Base-by-base conservation (phyloP, 805 yeast species). In the Yarrowia sp. region DNA sequence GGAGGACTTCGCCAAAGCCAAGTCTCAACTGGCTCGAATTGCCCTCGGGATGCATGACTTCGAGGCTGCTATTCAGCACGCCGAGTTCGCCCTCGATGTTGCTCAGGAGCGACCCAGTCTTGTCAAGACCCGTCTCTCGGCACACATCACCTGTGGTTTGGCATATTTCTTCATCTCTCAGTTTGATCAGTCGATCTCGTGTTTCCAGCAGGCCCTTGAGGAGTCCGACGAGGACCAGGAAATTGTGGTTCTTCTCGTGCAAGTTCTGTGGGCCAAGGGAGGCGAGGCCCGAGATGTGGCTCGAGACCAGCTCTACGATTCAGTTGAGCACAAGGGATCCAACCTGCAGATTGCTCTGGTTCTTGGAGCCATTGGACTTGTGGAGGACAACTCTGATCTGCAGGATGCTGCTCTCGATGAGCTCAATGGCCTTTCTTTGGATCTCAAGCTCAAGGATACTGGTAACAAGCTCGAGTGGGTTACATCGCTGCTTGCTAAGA, bases 251-350 rank as follows among this genome's bases (percentile, higher is more conserved):
- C 77, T 94, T 36, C 83, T 91, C 20, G 86, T 95, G 0, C 96
- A 92, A 74, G 89, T 93, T 0, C 80, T 95, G 61, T 89, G 88
- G 79, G 91, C 91, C 2, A 85, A 85, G 68, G 89, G 86, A n/a
- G 84, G 86, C 0, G 95, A 90, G 6, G 86, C 95, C 0, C 87
- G 86, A 69, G 89, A 87, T 70, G 93, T 92, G 0, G 97, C 98
- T 0, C 74, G 90, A 56, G 97, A 92, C 72, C 97, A 92, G 76
- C 77, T 94, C 52, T 88, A 90, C 72, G 82, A 83, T 30, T 86
- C 83, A 72, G 85, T 92, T 47, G 88, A 84, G 69, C 80, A 78
- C 4, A 76, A 84, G 68, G 97, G 96, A 0, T 81, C 90, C 0
- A 86, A 92, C 2, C 77, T 91, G 55, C 73, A 86, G 30, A 86